Conservation (phyloP, 228 moss, liverwort and hornwort species). For the Sphagnum magellanicum region DNA sequence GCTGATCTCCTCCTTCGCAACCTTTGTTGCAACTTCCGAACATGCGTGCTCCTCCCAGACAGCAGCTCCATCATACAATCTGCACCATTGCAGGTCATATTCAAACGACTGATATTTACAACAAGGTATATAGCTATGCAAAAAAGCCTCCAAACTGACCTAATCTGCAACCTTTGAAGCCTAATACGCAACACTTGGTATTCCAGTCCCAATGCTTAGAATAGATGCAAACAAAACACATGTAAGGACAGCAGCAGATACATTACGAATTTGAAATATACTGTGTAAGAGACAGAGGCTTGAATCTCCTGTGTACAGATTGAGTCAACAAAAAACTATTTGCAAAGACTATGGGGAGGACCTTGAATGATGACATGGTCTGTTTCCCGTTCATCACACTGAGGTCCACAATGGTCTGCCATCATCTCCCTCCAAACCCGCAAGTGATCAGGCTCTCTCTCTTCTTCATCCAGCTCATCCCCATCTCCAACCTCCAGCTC, state of each 20-base stretch:
- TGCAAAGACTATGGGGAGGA: background rate
- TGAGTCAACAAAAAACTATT: background rate
- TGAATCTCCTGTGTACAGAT: background rate
- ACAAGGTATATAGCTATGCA: background rate
- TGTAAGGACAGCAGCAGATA: slow-evolving; percentile 1
- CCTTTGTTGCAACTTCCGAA: slow-evolving; percentile 7
- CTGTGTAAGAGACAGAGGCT: background rate
- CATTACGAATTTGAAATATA: background rate
- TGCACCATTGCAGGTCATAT: slow-evolving; percentile 2
- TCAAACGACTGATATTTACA: background rate
- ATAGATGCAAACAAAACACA: background rate
- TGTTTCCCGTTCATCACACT: background rate
- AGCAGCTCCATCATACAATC: slow-evolving; percentile 20
- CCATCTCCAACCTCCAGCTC: slow-evolving; percentile 52
- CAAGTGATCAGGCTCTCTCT: slow-evolving; percentile 50
- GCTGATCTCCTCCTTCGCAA: slow-evolving; percentile 3
- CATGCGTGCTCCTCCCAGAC: slow-evolving; percentile 5
- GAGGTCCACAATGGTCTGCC: slow-evolving; percentile 10
- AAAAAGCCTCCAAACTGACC: background rate
- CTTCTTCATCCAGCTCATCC: slow-evolving; percentile 72
- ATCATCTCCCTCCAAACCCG: slow-evolving; percentile 50
- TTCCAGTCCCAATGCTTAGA: too few species aligned
- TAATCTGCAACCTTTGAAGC: background rate
- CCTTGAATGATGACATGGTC: background rate
- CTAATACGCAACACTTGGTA: too few species aligned